These are phyloP conservation scores for Nitzschia palea DNA, from an alignment of 108 stramenopile genomes.

Conservation along the genomic window DNA sequence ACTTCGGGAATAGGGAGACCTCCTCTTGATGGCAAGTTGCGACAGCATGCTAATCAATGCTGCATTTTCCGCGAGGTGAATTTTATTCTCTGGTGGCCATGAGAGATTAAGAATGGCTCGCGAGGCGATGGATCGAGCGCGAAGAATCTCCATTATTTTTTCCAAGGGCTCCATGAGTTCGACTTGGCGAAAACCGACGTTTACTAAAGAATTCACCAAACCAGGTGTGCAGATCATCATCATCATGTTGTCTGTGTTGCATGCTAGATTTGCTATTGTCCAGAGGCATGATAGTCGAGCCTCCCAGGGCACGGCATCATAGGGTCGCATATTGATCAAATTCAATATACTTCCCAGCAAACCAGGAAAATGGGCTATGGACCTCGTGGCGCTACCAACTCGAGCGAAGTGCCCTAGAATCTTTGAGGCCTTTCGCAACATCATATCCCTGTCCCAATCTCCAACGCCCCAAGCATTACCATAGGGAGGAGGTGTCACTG, in stretches of 20 bases:
- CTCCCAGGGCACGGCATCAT: constrained; percentile 40
- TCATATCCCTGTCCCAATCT: constrained; percentile 22
- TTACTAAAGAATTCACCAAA: constrained; percentile 42
- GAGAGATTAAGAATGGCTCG: constrained; percentile 59
- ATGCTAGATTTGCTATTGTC: constrained; percentile 65
- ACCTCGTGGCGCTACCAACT: constrained; percentile 43
- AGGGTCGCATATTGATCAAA: constrained; percentile 39
- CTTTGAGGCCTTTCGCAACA: constrained; percentile 47
- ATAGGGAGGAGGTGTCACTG: neutral
- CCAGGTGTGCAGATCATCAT: constrained; percentile 61
- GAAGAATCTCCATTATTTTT: constrained; percentile 47
- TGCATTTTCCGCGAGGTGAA: constrained; percentile 37
- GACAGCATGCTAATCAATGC: constrained; percentile 38
- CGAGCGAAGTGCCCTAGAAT: constrained; percentile 68
- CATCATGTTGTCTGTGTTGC: constrained; percentile 66
- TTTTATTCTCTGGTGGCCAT: constrained; percentile 59
- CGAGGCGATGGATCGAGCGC: constrained; percentile 48
- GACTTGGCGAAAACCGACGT: constrained; percentile 24
- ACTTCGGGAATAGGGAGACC: constrained; percentile 27
- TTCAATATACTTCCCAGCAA: constrained; percentile 35
- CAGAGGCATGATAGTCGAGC: constrained; percentile 56
- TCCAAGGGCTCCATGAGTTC: constrained; percentile 36
- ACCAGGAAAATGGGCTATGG: constrained; percentile 54
- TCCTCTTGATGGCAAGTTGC: constrained; percentile 35
- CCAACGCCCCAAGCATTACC: constrained; percentile 1